Evolutionary conservation across 192 early-diverging fungal species (phyloP).

Genomic region (Backusella mclennaniae): DNA sequence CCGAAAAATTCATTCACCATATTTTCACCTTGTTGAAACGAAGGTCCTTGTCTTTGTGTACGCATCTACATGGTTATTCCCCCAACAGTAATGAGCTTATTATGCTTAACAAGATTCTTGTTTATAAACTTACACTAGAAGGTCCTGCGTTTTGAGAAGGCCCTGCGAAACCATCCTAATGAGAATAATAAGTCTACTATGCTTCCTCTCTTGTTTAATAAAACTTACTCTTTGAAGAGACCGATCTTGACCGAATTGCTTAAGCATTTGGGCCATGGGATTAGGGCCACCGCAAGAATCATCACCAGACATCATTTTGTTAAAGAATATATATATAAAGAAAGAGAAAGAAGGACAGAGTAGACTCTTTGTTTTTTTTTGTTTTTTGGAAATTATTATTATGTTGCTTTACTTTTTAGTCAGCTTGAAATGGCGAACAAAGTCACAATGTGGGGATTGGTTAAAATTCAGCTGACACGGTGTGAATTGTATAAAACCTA

Average conservation of each 20-base stretch:
- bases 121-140: constrained; percentile 4
- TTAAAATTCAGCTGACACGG: neutral
- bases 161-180: constrained; percentile 30
- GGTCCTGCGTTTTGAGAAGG: constrained; percentile 24
- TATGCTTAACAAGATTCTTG: neutral
- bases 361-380: neutral
- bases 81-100: neutral
- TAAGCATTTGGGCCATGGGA: constrained; percentile 74
- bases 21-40: constrained; percentile 13
- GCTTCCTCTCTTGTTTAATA: neutral
- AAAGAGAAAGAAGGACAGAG: neutral
- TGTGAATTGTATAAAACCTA: neutral
- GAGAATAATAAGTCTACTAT: neutral
- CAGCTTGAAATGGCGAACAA: constrained; percentile 8
- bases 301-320: constrained; percentile 46
- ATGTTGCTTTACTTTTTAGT: neutral
- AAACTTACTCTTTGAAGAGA: constrained; percentile 71
- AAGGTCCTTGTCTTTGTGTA: constrained; percentile 29
- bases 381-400: neutral
- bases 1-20: constrained; percentile 43
- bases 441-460: constrained; percentile 8
- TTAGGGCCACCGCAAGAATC: constrained; percentile 73
- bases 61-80: constrained; percentile 24
- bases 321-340: constrained; percentile 4
- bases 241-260: constrained; percentile 77